A percentile compares a stretch with the other conserved stretches of the same genome.
Evolutionary conservation across 148 eudicot genomes (phyloP).

Genomic region (Bassia scoparia): DNA sequence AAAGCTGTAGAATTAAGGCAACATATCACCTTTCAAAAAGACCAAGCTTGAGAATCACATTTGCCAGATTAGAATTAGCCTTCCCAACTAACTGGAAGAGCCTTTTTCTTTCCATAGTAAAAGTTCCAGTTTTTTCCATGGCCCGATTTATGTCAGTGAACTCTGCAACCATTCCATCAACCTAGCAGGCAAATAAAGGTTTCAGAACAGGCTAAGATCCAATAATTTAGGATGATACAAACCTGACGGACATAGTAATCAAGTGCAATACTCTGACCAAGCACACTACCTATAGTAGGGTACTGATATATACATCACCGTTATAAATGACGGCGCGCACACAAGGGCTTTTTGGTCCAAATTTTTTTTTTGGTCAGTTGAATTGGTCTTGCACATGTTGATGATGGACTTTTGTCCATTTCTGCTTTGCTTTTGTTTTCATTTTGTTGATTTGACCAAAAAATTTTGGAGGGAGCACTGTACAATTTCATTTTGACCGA

Average conservation of each 20-base stretch:
- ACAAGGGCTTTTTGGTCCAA: too few relatives aligned
- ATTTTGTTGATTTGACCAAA: too few relatives aligned
- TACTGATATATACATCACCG: too few relatives aligned
- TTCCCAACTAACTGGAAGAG: conserved; percentile 94
- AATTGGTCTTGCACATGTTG: too few relatives aligned
- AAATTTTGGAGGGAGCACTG: too few relatives aligned
- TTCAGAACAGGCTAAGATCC: conserved; percentile 17
- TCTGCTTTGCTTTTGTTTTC: too few relatives aligned
- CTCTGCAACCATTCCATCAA: conserved; percentile 97
- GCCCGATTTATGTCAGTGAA: conserved; percentile 92
- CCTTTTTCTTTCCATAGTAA: conserved; percentile 87
- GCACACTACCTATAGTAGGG: conserved; percentile 91
- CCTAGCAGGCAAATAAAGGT: conserved; percentile 36
- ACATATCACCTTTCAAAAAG: conserved; percentile 77
- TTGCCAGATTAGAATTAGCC: conserved; percentile 92
- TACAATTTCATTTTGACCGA: too few relatives aligned
- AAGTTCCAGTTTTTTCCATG: conserved; percentile 93
- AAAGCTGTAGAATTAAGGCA: neutral
- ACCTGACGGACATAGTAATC: conserved; percentile 99
- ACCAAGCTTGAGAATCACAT: conserved; percentile 93
- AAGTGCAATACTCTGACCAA: conserved; percentile 98
- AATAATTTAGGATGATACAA: conserved; percentile 19
- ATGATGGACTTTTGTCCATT: too few relatives aligned
- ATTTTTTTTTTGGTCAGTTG: too few relatives aligned
- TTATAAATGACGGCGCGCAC: too few relatives aligned